Evolutionary conservation across 75 land plant genomes (phyloP), one percentile per base, ranked within the genome.

Genomic region (Isoetes taiwanensis): DNA sequence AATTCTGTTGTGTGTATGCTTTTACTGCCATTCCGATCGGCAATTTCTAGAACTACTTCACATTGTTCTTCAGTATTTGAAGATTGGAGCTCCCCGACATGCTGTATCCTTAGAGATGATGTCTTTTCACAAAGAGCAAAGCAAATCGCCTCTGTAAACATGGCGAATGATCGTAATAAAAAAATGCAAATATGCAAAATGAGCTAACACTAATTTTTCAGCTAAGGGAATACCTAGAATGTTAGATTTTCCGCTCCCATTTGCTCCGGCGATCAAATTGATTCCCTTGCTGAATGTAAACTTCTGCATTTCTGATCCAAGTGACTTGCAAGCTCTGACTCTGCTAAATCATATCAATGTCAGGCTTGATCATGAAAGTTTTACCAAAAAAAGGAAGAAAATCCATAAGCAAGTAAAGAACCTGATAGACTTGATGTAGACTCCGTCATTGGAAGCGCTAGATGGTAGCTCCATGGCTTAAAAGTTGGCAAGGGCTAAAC

Each of bases 201-300:
- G n/a, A n/a, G n/a, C n/a, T n/a, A 58, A 20, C 20, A 41, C 24
- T 10, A 39, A 17, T 23, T 0, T 21, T n/a, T 1, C 9, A 17
- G 28, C 4, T n/a, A 12, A 9, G n/a, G n/a, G n/a, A n/a, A n/a
- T 30, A 65, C 67, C 67, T 34, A 65, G 43, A 8, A 65, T 65
- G 37, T 65, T 65, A 2, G 67, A 65, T 30, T 65, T 65, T 28
- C 67, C 67, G n/a, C 67, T 57, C 25, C 67, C 67, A 27, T 65
- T 65, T 30, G 67, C 67, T 21, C 67, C 67, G 5, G 58, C 67
- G 10, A 65, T 30, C 29, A 65, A 62, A 21, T 65, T 65, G 30
- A 65, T 34, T 8, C 67, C 67, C 43, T 41, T 59, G 33, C 17
- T 30, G 19, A 65, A 58, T 0, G 30, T 59, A 62, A 65, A 65